These are phyloP conservation scores for Boletus eberwhitei DNA, from an alignment of 768 basidiomycete species.

Conservation along the genomic window DNA sequence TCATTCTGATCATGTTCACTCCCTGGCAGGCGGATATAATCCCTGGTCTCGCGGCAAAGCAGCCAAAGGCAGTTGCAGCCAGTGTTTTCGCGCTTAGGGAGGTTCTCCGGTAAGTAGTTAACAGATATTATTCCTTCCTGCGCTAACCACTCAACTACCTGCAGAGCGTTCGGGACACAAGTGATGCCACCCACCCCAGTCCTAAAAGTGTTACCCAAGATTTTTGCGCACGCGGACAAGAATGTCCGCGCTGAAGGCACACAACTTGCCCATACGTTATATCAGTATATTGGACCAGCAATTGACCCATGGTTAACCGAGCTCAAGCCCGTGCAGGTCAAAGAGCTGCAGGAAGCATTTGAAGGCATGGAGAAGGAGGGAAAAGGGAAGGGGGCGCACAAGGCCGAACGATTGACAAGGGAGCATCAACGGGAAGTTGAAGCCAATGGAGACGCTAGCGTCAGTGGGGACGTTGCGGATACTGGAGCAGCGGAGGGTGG, in stretches of 20 bases:
- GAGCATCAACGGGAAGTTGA: constrained; percentile 72
- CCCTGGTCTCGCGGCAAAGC: constrained; percentile 85
- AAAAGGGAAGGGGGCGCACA: constrained; percentile 78
- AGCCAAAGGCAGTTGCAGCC: constrained; percentile 89
- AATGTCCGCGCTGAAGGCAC: constrained; percentile 91
- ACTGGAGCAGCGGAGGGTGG: constrained; percentile 54
- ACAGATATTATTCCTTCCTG: background rate
- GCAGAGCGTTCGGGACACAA: constrained; percentile 76
- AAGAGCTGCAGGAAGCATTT: constrained; percentile 91
- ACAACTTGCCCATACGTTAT: constrained; percentile 67
- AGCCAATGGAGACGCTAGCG: constrained; percentile 36
- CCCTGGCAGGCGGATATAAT: constrained; percentile 64
- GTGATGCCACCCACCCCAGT: constrained; percentile 72
- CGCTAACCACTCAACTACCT: background rate
- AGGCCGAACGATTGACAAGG: constrained; percentile 76
- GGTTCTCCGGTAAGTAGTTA: constrained; percentile 63
- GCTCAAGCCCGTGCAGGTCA: constrained; percentile 94
- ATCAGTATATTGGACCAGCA: constrained; percentile 81
- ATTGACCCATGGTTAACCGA: constrained; percentile 85
- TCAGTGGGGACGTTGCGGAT: constrained; percentile 35
- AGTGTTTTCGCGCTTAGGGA: constrained; percentile 78
- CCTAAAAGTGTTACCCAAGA: constrained; percentile 86
- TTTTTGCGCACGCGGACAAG: constrained; percentile 94
- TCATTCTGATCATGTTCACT: constrained; percentile 26
- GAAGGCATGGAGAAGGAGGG: constrained; percentile 80